These are phyloP conservation scores for Daldinia bambusicola DNA, from an alignment of 495 filamentous ascomycete genomes.

Conservation along the genomic window DNA sequence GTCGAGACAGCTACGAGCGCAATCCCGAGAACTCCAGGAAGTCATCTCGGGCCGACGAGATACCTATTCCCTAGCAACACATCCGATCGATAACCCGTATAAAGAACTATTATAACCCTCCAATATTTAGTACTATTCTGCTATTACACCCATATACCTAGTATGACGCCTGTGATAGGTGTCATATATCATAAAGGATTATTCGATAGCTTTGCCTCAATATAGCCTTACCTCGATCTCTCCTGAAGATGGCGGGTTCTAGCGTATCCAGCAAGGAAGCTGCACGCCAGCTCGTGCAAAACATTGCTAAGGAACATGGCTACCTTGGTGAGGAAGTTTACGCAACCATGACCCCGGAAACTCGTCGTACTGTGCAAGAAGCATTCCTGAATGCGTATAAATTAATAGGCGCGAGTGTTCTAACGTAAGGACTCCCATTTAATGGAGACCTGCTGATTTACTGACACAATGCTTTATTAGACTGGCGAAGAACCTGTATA, in stretches of 20 bases:
- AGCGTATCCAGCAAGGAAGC: background rate
- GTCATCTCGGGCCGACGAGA: background rate
- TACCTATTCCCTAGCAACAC: background rate
- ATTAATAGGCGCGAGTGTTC: slow-evolving; percentile 47
- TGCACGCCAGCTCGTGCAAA: slow-evolving; percentile 23
- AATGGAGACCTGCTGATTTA: background rate
- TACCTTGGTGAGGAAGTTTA: slow-evolving; percentile 25
- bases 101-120: background rate
- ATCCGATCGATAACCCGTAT: background rate
- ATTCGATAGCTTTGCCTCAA: background rate
- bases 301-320: slow-evolving; percentile 27
- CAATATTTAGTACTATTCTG: background rate
- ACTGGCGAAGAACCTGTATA: slow-evolving; percentile 53
- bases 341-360: slow-evolving; percentile 19
- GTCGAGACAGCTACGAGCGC: background rate
- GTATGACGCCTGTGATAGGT: too few relatives aligned
- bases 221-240: background rate
- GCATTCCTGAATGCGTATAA: slow-evolving; percentile 47
- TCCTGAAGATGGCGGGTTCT: background rate
- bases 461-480: slow-evolving; percentile 31
- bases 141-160: too few relatives aligned
- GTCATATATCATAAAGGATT: background rate
- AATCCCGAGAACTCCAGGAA: background rate
- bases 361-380: slow-evolving; percentile 45
- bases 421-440: slow-evolving; percentile 44